A percentile compares a stretch with the other conserved stretches of the same genome.
These are phyloP conservation scores for Penicillium flavigenum DNA, from an alignment of 495 filamentous ascomycete genomes.

Conservation along the genomic window DNA sequence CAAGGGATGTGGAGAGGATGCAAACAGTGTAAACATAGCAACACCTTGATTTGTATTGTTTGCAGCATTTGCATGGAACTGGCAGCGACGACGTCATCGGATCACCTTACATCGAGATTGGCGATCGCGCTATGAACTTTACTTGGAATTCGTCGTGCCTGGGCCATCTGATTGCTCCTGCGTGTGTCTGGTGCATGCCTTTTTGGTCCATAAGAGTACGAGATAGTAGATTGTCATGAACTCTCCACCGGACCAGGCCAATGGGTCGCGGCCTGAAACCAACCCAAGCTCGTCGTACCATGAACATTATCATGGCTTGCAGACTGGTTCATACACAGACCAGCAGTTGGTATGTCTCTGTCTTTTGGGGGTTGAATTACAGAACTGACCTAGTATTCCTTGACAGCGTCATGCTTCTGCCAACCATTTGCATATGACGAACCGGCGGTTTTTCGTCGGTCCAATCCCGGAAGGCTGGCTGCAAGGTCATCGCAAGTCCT, in stretches of 20 bases:
- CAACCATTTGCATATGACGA: slow-evolving; percentile 62
- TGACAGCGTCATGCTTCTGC: slow-evolving; percentile 60
- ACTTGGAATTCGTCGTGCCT: slow-evolving; percentile 10
- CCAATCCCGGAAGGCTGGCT: slow-evolving; percentile 69
- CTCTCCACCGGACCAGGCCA: slow-evolving; percentile 18
- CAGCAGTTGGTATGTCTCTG: slow-evolving; percentile 50
- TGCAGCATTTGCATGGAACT: slow-evolving; percentile 1
- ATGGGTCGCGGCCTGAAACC: slow-evolving; percentile 23
- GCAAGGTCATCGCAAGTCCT: slow-evolving; percentile 61
- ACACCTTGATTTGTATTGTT: slow-evolving; percentile 1
- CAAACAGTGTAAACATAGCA: slow-evolving; percentile 27
- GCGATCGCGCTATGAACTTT: slow-evolving; percentile 15
- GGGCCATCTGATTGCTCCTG: slow-evolving; percentile 7
- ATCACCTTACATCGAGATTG: slow-evolving; percentile 21
- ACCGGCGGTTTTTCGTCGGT: slow-evolving; percentile 64
- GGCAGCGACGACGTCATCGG: slow-evolving; percentile 40
- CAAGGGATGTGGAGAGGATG: not conserved
- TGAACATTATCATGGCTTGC: slow-evolving; percentile 38
- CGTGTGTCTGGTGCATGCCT: slow-evolving; percentile 1
- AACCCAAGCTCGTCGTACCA: slow-evolving; percentile 19
- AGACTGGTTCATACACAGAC: slow-evolving; percentile 51
- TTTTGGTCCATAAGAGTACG: slow-evolving; percentile 9
- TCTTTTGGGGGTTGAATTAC: not conserved
- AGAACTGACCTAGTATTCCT: slow-evolving; percentile 3
- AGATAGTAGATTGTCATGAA: slow-evolving; percentile 32